Evolutionary conservation across 768 basidiomycete genomes (phyloP).

Genomic region (Tricholoma matsutake): DNA sequence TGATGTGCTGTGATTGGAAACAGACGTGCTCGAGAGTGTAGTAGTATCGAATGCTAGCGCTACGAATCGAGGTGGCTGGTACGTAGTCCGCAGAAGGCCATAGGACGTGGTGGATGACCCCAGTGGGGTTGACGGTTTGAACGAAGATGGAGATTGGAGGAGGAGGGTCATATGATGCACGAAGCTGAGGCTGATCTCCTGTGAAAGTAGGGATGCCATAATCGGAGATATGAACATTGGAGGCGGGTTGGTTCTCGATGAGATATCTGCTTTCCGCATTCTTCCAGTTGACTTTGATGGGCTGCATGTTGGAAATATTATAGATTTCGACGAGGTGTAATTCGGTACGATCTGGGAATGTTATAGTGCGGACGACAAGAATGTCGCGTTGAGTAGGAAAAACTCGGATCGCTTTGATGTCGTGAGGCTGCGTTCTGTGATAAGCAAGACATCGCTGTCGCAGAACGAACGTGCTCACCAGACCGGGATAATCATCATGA

Average conservation of each 20-base stretch:
- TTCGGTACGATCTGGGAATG: conserved; percentile 1
- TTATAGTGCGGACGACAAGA: conserved; percentile 46
- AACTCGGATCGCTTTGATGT: conserved; percentile 49
- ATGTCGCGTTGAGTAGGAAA: conserved; percentile 50
- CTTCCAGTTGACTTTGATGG: conserved; percentile 6
- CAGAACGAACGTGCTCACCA: conserved; percentile 17
- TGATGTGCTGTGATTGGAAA: conserved; percentile 24
- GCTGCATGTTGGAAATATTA: neutral
- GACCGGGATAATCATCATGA: conserved; percentile 19
- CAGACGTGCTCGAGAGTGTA: conserved; percentile 25
- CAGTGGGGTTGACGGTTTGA: conserved; percentile 25
- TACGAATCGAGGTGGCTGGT: conserved; percentile 7
- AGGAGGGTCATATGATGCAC: conserved; percentile 25
- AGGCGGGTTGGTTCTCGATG: conserved; percentile 21
- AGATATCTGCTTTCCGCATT: conserved; percentile 19
- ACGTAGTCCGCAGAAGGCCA: conserved; percentile 22
- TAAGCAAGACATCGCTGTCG: neutral
- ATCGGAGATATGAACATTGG: conserved; percentile 40
- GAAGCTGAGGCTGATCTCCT: conserved; percentile 25
- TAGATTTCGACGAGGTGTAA: conserved; percentile 28
- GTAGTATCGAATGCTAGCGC: conserved; percentile 12
- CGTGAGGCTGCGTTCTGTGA: conserved; percentile 36
- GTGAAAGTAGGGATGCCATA: conserved; percentile 28
- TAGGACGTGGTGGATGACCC: conserved; percentile 32
- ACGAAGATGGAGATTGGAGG: conserved; percentile 40